Conservation (phyloP, 805 yeast species). For the Scheffersomyces amazonensis region DNA sequence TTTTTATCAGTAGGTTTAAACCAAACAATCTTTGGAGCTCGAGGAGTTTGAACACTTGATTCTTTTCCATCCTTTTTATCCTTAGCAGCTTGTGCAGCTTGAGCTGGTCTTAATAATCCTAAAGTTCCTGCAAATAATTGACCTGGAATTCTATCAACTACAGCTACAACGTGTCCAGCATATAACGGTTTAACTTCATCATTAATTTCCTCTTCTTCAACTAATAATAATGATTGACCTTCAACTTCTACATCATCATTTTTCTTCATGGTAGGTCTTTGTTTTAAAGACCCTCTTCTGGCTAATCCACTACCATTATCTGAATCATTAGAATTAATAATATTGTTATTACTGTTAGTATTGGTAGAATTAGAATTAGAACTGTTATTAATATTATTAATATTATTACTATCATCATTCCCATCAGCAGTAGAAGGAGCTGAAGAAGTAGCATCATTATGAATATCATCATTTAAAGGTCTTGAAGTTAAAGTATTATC, state of each 20-base stretch:
- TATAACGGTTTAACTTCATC: constrained; percentile 91
- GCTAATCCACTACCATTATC: constrained; percentile 39
- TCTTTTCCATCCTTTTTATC: constrained; percentile 46
- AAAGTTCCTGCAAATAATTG: constrained; percentile 93
- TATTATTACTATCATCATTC: constrained; percentile 5
- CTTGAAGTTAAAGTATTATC: constrained; percentile 46
- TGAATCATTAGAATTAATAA: constrained; percentile 16
- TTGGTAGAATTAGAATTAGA: constrained; percentile 72
- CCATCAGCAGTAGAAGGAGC: constrained; percentile 21
- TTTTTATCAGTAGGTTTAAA: constrained; percentile 98
- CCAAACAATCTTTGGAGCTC: constrained; percentile 94
- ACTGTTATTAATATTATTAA: constrained; percentile 69
- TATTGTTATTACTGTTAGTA: constrained; percentile 12
- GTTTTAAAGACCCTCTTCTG: constrained; percentile 88
- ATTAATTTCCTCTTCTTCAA: constrained; percentile 93
- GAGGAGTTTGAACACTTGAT: constrained; percentile 41
- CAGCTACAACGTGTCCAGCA: constrained; percentile 98
- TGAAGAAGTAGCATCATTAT: constrained; percentile 74
- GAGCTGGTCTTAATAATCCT: constrained; percentile 93
- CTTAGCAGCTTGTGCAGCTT: constrained; percentile 81
- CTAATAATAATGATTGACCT: constrained; percentile 87
- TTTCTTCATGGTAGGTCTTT: constrained; percentile 95
- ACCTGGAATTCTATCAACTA: constrained; percentile 95
- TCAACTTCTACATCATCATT: constrained; percentile 98
- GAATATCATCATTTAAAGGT: constrained; percentile 61